Conservation (phyloP, 2,329 filamentous ascomycete genomes). For the Penicillium sp. region DNA sequence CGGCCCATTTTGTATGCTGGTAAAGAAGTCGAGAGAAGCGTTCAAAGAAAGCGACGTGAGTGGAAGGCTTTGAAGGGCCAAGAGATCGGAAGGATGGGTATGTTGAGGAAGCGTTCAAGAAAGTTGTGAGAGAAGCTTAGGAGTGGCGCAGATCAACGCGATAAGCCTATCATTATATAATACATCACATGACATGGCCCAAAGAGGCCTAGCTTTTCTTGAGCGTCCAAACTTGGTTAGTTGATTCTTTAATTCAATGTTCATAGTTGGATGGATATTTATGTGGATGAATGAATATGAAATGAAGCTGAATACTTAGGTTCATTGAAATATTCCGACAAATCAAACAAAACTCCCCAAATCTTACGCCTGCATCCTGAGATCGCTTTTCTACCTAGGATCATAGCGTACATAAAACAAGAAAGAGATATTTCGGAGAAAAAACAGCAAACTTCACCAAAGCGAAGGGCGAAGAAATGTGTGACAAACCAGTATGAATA, state of each 20-base stretch:
- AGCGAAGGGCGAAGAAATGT: neutral
- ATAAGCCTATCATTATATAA: conserved; percentile 1
- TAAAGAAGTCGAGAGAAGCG: neutral
- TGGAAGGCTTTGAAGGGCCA: neutral
- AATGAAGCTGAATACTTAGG: neutral
- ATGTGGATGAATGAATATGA: neutral
- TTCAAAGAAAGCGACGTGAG: neutral
- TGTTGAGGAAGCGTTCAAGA: neutral
- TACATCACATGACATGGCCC: neutral
- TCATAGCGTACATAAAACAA: conserved; percentile 27
- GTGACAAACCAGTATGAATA: neutral
- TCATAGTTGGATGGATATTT: neutral
- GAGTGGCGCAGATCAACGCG: conserved; percentile 2
- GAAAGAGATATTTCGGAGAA: conserved; percentile 8
- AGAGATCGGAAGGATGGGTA: neutral
- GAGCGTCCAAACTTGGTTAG: neutral
- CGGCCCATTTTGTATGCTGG: conserved; percentile 68
- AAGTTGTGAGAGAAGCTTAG: neutral
- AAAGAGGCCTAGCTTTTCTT: too few relatives aligned
- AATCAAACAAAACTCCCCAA: conserved; percentile 25
- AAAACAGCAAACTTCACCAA: conserved; percentile 15
- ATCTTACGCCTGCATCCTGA: conserved; percentile 25
- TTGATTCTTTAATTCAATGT: neutral
- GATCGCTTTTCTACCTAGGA: conserved; percentile 27
- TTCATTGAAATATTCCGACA: conserved; percentile 2